phyloP scores from a whole-genome alignment of 1,139 yeast genomes.

The Casaregolazyma lundiana region DNA sequence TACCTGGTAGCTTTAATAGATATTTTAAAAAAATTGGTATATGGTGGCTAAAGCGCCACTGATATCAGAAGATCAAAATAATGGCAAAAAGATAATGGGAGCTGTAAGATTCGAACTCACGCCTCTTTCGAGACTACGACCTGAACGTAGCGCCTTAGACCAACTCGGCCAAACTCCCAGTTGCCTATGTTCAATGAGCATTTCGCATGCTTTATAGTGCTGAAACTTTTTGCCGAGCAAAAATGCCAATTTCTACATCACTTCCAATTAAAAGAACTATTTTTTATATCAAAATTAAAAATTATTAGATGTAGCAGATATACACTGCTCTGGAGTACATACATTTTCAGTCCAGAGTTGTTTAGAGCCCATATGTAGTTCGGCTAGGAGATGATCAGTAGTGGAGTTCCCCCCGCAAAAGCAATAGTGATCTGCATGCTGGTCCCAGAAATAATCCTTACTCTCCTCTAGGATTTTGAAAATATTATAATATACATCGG shows the following conservation, averaged over 20 bases:
- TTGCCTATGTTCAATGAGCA: no score
- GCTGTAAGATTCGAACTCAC: constrained; percentile 31
- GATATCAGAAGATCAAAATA: no score
- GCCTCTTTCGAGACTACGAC: constrained; percentile 30
- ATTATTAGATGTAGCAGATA: not conserved
- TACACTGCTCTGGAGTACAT: not conserved
- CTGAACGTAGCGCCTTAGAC: constrained; percentile 24
- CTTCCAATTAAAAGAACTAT: no score
- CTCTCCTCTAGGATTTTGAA: not conserved
- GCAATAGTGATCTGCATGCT: not conserved
- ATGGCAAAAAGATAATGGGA: constrained; percentile 19
- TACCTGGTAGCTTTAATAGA: no score
- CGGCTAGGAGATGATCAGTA: not conserved
- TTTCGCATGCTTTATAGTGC: no score
- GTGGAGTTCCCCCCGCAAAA: not conserved
- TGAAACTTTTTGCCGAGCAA: no score
- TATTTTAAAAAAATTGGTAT: no score
- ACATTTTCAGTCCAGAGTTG: not conserved
- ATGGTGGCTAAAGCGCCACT: no score
- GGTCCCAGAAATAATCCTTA: not conserved
- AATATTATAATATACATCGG: not conserved
- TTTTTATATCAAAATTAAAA: no score
- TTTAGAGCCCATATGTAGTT: not conserved
- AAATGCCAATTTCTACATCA: no score
- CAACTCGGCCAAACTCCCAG: constrained; percentile 22